These are phyloP conservation scores for Ogataea methanolica DNA, from an alignment of 805 yeast genomes.

Conservation along the genomic window DNA sequence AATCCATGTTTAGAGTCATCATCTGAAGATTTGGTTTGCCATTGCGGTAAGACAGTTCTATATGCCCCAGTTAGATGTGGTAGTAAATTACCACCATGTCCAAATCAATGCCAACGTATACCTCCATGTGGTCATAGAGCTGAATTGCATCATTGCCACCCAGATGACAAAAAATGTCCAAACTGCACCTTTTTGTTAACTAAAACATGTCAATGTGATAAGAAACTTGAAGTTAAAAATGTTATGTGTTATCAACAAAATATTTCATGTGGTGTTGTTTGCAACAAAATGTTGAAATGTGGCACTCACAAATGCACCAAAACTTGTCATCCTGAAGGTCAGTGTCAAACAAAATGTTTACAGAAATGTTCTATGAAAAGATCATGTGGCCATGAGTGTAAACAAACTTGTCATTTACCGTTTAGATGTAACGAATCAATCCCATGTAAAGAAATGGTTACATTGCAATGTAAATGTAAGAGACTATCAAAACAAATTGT, in stretches of 20 bases:
- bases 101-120: conserved; percentile 55
- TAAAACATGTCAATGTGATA: conserved; percentile 28
- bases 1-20: conserved; percentile 76
- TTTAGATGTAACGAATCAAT: conserved; percentile 44
- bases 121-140: conserved; percentile 65
- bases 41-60: conserved; percentile 75
- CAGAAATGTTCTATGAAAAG: conserved; percentile 52
- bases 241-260: conserved; percentile 64
- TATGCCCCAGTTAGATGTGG: conserved; percentile 88
- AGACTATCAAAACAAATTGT: conserved; percentile 39
- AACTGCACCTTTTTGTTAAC: conserved; percentile 54
- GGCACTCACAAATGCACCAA: conserved; percentile 51
- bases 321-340: conserved; percentile 52
- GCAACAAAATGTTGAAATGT: conserved; percentile 45
- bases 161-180: conserved; percentile 61
- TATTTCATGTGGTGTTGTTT: conserved; percentile 65
- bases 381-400: conserved; percentile 69
- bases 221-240: conserved; percentile 41
- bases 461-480: conserved; percentile 62
- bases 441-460: conserved; percentile 49
- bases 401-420: conserved; percentile 59
- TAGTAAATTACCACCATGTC: conserved; percentile 58
- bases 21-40: conserved; percentile 73
- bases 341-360: conserved; percentile 58
- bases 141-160: conserved; percentile 73